These are phyloP conservation scores for Colletotrichum somersetense DNA, from an alignment of 2,329 filamentous ascomycete genomes.

Conservation along the genomic window DNA sequence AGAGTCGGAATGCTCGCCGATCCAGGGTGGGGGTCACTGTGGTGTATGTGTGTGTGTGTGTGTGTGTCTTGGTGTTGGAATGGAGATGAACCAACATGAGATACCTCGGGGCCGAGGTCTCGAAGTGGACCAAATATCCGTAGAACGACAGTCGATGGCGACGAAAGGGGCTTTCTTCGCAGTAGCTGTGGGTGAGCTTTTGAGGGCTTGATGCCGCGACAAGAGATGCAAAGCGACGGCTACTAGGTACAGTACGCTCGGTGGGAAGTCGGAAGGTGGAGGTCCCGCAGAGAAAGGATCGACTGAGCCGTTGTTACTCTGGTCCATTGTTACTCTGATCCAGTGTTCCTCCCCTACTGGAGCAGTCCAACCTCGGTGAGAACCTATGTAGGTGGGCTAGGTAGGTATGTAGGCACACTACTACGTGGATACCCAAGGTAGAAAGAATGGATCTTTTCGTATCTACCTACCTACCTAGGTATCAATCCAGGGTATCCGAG, in stretches of 20 bases:
- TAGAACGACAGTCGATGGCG: not conserved
- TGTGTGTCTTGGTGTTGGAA: not conserved
- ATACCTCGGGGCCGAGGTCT: constrained; percentile 24
- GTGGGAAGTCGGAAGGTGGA: not conserved
- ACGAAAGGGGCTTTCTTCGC: not conserved
- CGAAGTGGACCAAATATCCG: constrained; percentile 4
- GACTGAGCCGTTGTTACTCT: constrained; percentile 16
- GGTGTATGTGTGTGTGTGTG: too few relatives aligned
- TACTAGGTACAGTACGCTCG: not conserved
- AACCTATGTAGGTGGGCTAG: too few relatives aligned
- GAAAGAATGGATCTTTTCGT: not conserved
- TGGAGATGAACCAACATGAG: not conserved
- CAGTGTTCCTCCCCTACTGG: constrained; percentile 2
- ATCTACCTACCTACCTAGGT: too few relatives aligned
- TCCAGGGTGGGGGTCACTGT: not conserved
- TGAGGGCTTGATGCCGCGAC: not conserved
- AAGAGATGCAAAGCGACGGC: too few relatives aligned
- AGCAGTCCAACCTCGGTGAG: too few relatives aligned
- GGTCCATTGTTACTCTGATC: constrained; percentile 5
- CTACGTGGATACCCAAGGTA: not conserved
- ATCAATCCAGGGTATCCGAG: too few relatives aligned
- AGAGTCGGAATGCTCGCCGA: not conserved
- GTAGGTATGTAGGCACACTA: too few relatives aligned
- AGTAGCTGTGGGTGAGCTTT: too few relatives aligned
- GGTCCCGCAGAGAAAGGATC: constrained; percentile 14